Percentiles rank a stretch among this genome's conserved stretches.
Evolutionary conservation across 345 rosid species (phyloP).

Genomic region (Populus euphratica): DNA sequence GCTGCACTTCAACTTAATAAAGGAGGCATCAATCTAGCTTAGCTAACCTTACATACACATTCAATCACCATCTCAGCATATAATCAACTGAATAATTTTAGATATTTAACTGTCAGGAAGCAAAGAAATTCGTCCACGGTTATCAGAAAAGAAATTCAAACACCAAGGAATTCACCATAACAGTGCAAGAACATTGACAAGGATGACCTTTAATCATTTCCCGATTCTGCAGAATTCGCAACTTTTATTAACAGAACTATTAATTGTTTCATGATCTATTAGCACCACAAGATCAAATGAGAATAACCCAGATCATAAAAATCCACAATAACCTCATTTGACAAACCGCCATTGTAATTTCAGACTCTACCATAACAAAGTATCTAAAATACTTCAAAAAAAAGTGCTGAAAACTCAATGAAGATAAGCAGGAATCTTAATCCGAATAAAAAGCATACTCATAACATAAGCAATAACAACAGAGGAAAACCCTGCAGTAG

Average conservation of each 20-base stretch:
- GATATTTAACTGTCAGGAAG: too few species aligned
- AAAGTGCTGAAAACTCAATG: constrained; percentile 23
- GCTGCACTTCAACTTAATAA: not conserved
- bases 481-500: constrained; percentile 71
- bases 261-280: not conserved
- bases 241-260: not conserved
- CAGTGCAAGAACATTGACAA: not conserved
- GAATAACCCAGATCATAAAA: not conserved
- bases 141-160: too few species aligned
- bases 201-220: not conserved
- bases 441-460: constrained; percentile 95
- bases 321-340: not conserved
- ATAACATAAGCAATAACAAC: constrained; percentile 70
- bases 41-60: too few species aligned
- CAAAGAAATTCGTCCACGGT: too few species aligned
- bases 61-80: too few species aligned
- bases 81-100: too few species aligned
- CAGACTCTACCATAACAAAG: not conserved
- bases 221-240: not conserved
- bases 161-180: too few species aligned
- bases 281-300: not conserved
- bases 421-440: constrained; percentile 96
- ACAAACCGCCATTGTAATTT: not conserved
- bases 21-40: too few species aligned
- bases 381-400: not conserved